A percentile compares a stretch with the other conserved stretches of the same genome.
Evolutionary conservation across 2,329 filamentous ascomycete species (phyloP).

Genomic region (Xylariaceae sp.): DNA sequence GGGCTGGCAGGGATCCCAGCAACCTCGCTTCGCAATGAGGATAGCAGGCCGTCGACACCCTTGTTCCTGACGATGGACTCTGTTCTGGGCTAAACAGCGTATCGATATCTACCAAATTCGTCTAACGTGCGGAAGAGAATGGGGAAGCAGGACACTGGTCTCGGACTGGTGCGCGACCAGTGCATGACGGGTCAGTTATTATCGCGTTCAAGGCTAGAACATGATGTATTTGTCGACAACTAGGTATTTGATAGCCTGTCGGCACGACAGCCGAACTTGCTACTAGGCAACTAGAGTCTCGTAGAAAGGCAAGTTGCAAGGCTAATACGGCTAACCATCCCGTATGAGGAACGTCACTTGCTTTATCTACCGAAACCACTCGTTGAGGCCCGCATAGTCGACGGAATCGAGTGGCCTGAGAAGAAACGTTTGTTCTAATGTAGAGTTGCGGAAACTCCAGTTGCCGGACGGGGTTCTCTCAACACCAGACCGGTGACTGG

Average conservation of each 20-base stretch:
- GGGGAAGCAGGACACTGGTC: not conserved
- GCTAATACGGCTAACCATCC: too few species aligned
- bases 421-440: not conserved
- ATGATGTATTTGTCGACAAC: constrained; percentile 16
- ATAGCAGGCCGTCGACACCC: constrained; percentile 24
- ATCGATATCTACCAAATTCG: too few species aligned
- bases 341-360: constrained; percentile 5
- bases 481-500: too few species aligned
- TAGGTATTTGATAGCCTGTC: constrained; percentile 23
- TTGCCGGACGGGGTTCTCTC: too few species aligned
- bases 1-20: constrained; percentile 35
- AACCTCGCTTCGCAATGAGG: constrained; percentile 39
- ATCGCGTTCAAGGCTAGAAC: not conserved
- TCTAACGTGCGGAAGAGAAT: not conserved
- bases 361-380: not conserved
- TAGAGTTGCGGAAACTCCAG: too few species aligned
- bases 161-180: constrained; percentile 20
- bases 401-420: constrained; percentile 7
- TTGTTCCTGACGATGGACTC: constrained; percentile 15
- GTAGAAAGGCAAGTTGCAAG: too few species aligned
- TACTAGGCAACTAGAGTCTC: too few species aligned
- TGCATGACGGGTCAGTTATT: constrained; percentile 13
- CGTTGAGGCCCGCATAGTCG: constrained; percentile 11
- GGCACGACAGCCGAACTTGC: constrained; percentile 23
- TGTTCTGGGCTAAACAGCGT: constrained; percentile 5